phyloP scores from a whole-genome alignment of 768 basidiomycete genomes.

The Xerocomus spinulosus region DNA sequence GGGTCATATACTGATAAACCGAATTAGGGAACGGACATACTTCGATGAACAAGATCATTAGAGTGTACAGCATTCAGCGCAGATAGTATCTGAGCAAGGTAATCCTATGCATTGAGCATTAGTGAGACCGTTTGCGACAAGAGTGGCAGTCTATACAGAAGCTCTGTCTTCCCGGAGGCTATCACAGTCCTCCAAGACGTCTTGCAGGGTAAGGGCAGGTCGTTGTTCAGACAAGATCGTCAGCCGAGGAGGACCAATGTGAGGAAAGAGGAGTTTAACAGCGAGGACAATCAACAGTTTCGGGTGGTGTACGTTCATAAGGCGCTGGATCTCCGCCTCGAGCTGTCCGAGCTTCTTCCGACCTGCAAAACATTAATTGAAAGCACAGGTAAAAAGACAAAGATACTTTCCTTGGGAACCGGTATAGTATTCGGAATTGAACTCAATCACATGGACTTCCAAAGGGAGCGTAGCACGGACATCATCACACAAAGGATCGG shows the following conservation, averaged over 20 bases:
- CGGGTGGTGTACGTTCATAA: slow-evolving; percentile 54
- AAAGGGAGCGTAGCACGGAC: slow-evolving; percentile 53
- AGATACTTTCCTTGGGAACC: slow-evolving; percentile 49
- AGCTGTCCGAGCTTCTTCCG: slow-evolving; percentile 66
- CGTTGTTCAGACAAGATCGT: slow-evolving; percentile 68
- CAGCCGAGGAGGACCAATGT: slow-evolving; percentile 49
- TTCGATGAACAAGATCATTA: slow-evolving; percentile 64
- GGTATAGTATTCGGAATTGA: slow-evolving; percentile 65
- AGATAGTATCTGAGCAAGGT: slow-evolving; percentile 66
- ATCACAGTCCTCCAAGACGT: slow-evolving; percentile 74
- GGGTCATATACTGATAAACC: not conserved
- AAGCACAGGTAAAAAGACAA: not conserved
- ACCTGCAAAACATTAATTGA: slow-evolving; percentile 31
- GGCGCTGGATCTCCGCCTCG: slow-evolving; percentile 59
- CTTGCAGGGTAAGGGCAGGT: slow-evolving; percentile 60
- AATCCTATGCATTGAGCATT: slow-evolving; percentile 48
- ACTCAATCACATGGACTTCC: slow-evolving; percentile 63
- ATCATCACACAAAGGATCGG: slow-evolving; percentile 72
- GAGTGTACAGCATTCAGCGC: slow-evolving; percentile 67
- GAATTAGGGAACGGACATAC: slow-evolving; percentile 29
- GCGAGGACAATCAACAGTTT: slow-evolving; percentile 67
- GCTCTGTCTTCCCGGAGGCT: slow-evolving; percentile 70
- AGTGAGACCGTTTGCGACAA: not conserved
- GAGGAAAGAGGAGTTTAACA: slow-evolving; percentile 56
- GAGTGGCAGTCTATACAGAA: slow-evolving; percentile 40